A percentile compares a stretch with the other conserved stretches of the same genome.
phyloP scores from a whole-genome alignment of 345 rosid genomes.

The Raphanus sativus region DNA sequence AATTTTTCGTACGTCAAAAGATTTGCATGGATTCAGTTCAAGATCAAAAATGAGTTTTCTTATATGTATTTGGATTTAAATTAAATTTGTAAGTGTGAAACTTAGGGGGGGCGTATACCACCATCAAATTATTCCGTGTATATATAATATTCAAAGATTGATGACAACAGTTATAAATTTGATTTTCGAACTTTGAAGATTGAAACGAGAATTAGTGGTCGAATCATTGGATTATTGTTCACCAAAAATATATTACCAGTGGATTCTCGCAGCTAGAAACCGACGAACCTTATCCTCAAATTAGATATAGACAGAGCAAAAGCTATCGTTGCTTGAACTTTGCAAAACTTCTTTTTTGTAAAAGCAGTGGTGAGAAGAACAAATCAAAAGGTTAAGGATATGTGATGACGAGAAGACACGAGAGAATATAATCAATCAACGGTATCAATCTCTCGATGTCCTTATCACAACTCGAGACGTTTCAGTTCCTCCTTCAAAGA shows the following conservation, averaged over 20 bases:
- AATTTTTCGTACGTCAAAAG: neutral
- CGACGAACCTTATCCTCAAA: conserved; percentile 35
- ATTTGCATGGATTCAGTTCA: neutral
- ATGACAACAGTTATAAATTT: neutral
- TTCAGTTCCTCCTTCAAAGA: conserved; percentile 16
- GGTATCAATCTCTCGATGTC: conserved; percentile 26
- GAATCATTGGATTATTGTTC: conserved; percentile 2
- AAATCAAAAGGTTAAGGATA: conserved; percentile 18
- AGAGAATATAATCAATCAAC: conserved; percentile 36
- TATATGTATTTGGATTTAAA: neutral
- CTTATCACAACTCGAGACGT: conserved; percentile 25
- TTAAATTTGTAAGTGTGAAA: neutral
- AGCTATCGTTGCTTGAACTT: conserved; percentile 23
- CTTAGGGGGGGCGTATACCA: neutral
- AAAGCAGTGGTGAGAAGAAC: neutral
- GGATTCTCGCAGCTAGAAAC: conserved; percentile 27
- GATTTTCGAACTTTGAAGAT: neutral
- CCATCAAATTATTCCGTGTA: neutral
- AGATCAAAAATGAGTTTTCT: neutral
- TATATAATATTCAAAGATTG: neutral
- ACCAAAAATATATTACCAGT: conserved; percentile 19
- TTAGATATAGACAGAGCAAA: conserved; percentile 31
- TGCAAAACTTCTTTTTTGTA: neutral
- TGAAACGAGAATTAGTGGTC: neutral
- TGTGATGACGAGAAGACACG: conserved; percentile 39